These are phyloP conservation scores for Fusarium oligoseptatum DNA, from an alignment of 2,329 filamentous ascomycete species.

Conservation along the genomic window DNA sequence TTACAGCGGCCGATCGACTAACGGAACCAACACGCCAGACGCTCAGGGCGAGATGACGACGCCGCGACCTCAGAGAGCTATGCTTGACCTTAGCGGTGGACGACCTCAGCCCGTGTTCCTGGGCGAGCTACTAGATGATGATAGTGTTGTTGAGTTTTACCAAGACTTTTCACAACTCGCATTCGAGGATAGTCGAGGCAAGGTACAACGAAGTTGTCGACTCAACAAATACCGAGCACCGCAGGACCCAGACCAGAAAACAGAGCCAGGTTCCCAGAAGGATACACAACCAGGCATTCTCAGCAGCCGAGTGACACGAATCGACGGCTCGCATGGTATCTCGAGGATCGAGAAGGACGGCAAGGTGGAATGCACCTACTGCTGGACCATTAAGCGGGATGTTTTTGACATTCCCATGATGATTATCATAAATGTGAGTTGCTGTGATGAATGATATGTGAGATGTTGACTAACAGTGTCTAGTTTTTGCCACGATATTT, in stretches of 20 bases:
- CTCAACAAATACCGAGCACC: constrained; percentile 91
- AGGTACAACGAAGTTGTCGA: constrained; percentile 85
- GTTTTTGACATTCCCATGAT: constrained; percentile 99
- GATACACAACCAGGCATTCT: constrained; percentile 61
- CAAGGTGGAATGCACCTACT: constrained; percentile 94
- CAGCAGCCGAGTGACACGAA: constrained; percentile 71
- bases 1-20: constrained; percentile 55
- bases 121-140: constrained; percentile 92
- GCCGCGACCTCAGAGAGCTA: constrained; percentile 63
- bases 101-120: constrained; percentile 86
- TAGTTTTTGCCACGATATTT: constrained; percentile 73
- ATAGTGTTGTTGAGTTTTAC: constrained; percentile 93
- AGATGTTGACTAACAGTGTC: constrained; percentile 1
- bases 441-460: neutral
- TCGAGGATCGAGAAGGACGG: constrained; percentile 87
- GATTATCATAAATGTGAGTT: constrained; percentile 96
- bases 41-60: constrained; percentile 59
- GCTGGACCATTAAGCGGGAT: constrained; percentile 96
- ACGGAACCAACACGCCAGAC: constrained; percentile 53
- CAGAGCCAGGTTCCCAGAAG: constrained; percentile 59
- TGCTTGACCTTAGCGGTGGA: constrained; percentile 59
- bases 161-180: constrained; percentile 94
- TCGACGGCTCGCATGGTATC: constrained; percentile 82
- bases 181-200: constrained; percentile 90
- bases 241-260: constrained; percentile 63